Conservation (phyloP, 2,329 filamentous ascomycete species). For the Calycina marina region DNA sequence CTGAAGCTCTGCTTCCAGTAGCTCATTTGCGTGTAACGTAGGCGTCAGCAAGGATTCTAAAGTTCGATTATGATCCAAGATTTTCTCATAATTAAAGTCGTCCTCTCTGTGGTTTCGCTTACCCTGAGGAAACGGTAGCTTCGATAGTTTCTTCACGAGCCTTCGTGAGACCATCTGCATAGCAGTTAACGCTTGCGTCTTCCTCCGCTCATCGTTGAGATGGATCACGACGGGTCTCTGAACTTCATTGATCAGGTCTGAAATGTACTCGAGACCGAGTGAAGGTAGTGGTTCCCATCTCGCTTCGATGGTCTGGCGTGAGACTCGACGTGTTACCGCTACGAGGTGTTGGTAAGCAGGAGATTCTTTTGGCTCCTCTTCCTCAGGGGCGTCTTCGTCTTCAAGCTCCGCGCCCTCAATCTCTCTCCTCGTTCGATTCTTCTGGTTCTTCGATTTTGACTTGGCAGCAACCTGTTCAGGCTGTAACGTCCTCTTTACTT, state of each 20-base stretch:
- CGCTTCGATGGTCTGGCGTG: constrained; percentile 49
- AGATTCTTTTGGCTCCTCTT: constrained; percentile 6
- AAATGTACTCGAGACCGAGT: constrained; percentile 39
- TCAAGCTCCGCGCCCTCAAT: constrained; percentile 2
- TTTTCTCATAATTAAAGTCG: constrained; percentile 52
- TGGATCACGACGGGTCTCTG: constrained; percentile 47
- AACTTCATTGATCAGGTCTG: constrained; percentile 39
- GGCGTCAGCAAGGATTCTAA: constrained; percentile 47
- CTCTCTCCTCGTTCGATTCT: constrained; percentile 3
- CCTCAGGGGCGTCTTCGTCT: not conserved
- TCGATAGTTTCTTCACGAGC: constrained; percentile 41
- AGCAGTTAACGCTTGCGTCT: constrained; percentile 32
- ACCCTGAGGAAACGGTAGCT: constrained; percentile 51
- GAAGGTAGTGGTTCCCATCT: constrained; percentile 49
- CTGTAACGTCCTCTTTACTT: not conserved
- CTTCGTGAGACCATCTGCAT: constrained; percentile 39
- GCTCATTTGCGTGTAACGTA: constrained; percentile 43
- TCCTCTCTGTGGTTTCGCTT: constrained; percentile 33
- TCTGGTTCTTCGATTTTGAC: not conserved
- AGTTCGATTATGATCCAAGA: constrained; percentile 40
- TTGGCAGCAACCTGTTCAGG: not conserved
- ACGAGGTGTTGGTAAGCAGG: constrained; percentile 34
- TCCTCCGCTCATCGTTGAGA: constrained; percentile 29
- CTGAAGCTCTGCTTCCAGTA: constrained; percentile 43
- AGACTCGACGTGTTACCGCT: constrained; percentile 36